Percentiles rank a stretch among this genome's conserved stretches.
phyloP scores from a whole-genome alignment of 1,139 yeast species.

The Debaryomyces subglobosus region DNA sequence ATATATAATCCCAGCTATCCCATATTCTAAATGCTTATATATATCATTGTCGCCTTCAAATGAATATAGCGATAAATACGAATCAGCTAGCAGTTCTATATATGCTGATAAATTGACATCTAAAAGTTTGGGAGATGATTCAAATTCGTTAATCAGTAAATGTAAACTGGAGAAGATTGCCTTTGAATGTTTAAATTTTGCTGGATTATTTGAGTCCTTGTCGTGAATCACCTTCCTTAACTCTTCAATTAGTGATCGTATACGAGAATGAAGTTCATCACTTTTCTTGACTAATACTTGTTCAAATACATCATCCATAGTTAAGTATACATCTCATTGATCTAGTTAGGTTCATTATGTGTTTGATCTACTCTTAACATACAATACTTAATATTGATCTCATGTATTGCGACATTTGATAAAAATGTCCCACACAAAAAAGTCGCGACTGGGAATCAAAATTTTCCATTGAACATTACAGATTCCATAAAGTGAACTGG shows the following conservation, averaged over 20 bases:
- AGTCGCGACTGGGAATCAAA: constrained; percentile 3
- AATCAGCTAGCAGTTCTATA: constrained; percentile 29
- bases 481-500: background rate
- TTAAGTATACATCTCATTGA: background rate
- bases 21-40: constrained; percentile 3
- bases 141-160: constrained; percentile 46
- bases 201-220: background rate
- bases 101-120: constrained; percentile 42
- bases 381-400: background rate
- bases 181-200: constrained; percentile 3
- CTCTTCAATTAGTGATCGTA: constrained; percentile 8
- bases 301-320: constrained; percentile 26
- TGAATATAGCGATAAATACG: constrained; percentile 25
- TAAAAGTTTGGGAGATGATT: constrained; percentile 56
- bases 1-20: constrained; percentile 48
- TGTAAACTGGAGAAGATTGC: constrained; percentile 8
- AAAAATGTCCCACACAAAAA: constrained; percentile 2
- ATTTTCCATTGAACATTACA: background rate
- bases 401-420: background rate
- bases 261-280: constrained; percentile 20
- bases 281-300: constrained; percentile 22
- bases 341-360: background rate
- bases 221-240: background rate
- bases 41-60: background rate
- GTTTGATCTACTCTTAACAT: background rate